Evolutionary conservation across 2,329 filamentous ascomycete genomes (phyloP).

Genomic region (Beauveria sp.): DNA sequence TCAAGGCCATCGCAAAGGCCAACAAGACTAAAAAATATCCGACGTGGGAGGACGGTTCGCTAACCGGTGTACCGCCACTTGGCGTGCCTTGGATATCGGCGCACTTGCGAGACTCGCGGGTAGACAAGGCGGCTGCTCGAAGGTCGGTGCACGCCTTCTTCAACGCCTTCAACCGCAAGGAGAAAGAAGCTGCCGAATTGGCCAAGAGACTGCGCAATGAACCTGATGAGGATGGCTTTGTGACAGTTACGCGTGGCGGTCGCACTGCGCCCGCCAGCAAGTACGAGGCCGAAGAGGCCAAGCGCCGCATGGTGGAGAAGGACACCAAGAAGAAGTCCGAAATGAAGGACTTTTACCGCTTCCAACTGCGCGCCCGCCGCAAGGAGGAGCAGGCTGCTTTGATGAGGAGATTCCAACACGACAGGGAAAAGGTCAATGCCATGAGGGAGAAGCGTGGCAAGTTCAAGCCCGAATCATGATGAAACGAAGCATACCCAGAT

Average conservation of each 20-base stretch:
- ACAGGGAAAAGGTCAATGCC: slow-evolving; percentile 61
- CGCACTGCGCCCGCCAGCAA: slow-evolving; percentile 64
- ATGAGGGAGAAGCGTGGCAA: slow-evolving; percentile 62
- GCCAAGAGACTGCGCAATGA: slow-evolving; percentile 63
- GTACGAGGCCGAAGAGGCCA: slow-evolving; percentile 59
- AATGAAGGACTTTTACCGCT: slow-evolving; percentile 71
- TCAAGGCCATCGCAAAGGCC: slow-evolving; percentile 65
- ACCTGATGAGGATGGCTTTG: slow-evolving; percentile 91
- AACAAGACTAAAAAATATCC: slow-evolving; percentile 52
- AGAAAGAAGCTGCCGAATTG: slow-evolving; percentile 53
- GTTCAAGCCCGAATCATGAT: slow-evolving; percentile 42
- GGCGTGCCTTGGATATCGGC: slow-evolving; percentile 51
- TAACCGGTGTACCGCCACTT: slow-evolving; percentile 47
- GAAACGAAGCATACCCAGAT: not conserved
- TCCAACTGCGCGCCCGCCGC: slow-evolving; percentile 71
- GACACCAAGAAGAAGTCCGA: slow-evolving; percentile 54
- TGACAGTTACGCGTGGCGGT: slow-evolving; percentile 80
- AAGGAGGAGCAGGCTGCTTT: slow-evolving; percentile 66
- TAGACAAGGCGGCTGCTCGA: slow-evolving; percentile 59
- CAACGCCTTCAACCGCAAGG: slow-evolving; percentile 66
- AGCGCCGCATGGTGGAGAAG: slow-evolving; percentile 54
- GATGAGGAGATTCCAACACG: slow-evolving; percentile 66
- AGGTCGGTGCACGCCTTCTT: slow-evolving; percentile 78
- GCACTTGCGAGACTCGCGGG: slow-evolving; percentile 67
- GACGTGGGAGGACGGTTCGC: slow-evolving; percentile 59